Percentiles rank a stretch among this genome's conserved stretches.
These are phyloP conservation scores for Dryas alaskensis DNA, from an alignment of 306 rosid genomes.

Conservation along the genomic window DNA sequence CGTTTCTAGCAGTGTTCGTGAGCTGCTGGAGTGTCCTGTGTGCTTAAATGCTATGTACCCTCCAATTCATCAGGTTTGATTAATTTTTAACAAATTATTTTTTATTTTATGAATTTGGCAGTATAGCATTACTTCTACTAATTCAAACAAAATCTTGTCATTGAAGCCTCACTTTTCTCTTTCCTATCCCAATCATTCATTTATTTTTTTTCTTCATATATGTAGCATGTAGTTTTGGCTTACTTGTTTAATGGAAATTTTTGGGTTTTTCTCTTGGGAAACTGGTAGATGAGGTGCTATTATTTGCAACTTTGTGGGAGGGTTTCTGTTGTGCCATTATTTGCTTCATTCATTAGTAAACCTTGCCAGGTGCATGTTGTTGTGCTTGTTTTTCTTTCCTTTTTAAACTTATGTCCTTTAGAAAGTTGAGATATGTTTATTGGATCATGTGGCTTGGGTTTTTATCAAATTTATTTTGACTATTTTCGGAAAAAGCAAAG, in stretches of 20 bases:
- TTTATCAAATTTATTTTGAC: not conserved
- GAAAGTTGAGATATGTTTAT: not conserved
- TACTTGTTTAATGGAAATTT: not conserved
- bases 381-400: not conserved
- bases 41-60: constrained; percentile 96
- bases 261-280: not conserved
- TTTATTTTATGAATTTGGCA: not conserved
- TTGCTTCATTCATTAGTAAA: not conserved
- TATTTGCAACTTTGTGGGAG: not conserved
- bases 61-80: constrained; percentile 86
- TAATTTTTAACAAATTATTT: not conserved
- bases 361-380: not conserved
- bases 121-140: not conserved
- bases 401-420: not conserved
- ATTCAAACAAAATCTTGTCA: not conserved
- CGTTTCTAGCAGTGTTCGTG: constrained; percentile 86
- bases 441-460: not conserved
- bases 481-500: not conserved
- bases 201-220: not conserved
- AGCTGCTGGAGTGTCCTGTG: constrained; percentile 92
- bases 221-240: not conserved
- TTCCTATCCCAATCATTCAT: not conserved
- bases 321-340: not conserved
- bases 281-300: not conserved
- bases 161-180: not conserved